Conservation (phyloP, 2,329 filamentous ascomycete genomes). For the Aspergillus versicolor region DNA sequence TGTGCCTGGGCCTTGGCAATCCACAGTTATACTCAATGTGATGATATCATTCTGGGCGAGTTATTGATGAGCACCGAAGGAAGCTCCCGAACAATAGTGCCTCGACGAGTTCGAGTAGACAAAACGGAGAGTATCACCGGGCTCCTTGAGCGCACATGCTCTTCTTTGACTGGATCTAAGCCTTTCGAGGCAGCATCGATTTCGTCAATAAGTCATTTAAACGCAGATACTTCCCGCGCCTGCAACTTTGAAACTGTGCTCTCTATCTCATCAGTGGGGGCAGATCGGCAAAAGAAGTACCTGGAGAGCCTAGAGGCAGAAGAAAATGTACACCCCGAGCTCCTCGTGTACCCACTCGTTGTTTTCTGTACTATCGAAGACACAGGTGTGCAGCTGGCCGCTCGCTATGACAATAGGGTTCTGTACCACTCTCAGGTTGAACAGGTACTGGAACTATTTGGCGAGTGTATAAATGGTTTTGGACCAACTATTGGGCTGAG, state of each 20-base stretch:
- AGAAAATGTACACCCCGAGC: neutral
- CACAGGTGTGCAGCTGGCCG: neutral
- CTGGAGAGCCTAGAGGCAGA: neutral
- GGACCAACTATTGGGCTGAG: conserved; percentile 8
- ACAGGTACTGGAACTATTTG: conserved; percentile 11
- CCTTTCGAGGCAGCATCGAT: conserved; percentile 55
- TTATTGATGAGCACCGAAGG: conserved; percentile 42
- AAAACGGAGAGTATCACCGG: conserved; percentile 37
- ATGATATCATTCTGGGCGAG: conserved; percentile 45
- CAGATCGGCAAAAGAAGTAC: conserved; percentile 1
- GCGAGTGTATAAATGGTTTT: conserved; percentile 8
- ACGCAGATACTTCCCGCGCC: conserved; percentile 41
- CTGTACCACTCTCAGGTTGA: conserved; percentile 10
- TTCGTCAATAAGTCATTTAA: conserved; percentile 53
- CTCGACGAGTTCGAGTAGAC: conserved; percentile 37
- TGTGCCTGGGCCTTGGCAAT: conserved; percentile 44
- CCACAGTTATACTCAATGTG: conserved; percentile 36
- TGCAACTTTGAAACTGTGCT: conserved; percentile 44
- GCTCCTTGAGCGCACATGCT: conserved; percentile 54
- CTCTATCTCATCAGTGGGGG: conserved; percentile 23
- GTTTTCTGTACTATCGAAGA: conserved; percentile 9
- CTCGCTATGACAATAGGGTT: conserved; percentile 10
- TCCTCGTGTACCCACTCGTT: conserved; percentile 10
- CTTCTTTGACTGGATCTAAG: conserved; percentile 57
- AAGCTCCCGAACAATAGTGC: conserved; percentile 41